Evolutionary conservation across 768 basidiomycete species (phyloP), one percentile per base, ranked within the genome.

Genomic region (Tylopilus vinaceipallidus): DNA sequence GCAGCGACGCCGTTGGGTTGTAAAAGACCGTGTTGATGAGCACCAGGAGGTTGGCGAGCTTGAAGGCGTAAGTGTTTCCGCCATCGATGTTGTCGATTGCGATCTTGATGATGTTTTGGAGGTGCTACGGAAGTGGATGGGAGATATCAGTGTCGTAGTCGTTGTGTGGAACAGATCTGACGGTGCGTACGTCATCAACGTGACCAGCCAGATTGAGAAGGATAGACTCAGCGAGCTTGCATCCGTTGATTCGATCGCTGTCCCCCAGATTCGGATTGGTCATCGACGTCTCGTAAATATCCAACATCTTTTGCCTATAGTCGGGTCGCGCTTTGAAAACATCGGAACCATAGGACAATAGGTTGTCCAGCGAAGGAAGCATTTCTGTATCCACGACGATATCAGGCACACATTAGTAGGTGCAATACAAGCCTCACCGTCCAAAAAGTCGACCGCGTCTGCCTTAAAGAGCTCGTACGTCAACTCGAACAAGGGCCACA

Each of bases 401-500:
- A 12, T 29, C 47, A 20, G 50, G 49, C 13, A 27, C 20, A 30
- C n/a, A n/a, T n/a, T n/a, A n/a, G n/a, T n/a, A n/a, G n/a, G n/a
- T n/a, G n/a, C n/a, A n/a, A n/a, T n/a, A n/a, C n/a, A n/a, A n/a
- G n/a, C n/a, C n/a, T n/a, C 45, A 87, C 91, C 92, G 57, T 93
- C 89, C 46, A 95, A 75, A 75, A 91, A 95, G 69, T 94, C 91
- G 33, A 87, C 71, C 14, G 89, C 91, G 27, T 90, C 87, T 14
- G 78, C 74, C 67, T 91, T 91, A 82, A 95, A 91, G 17, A 89
- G 71, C 42, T 77, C 76, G 68, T 91, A 92, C 0, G 88, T 93
- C 55, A 83, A 68, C 69, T 93, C 90, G 54, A 91, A 90, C 30
- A 95, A 76, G 10, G 81, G 84, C 93, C 93, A 95, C 86, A 95